Percentiles rank a stretch among this genome's conserved stretches.
phyloP scores from a whole-genome alignment of 108 stramenopile species.

The Asterionellopsis glacialis region DNA sequence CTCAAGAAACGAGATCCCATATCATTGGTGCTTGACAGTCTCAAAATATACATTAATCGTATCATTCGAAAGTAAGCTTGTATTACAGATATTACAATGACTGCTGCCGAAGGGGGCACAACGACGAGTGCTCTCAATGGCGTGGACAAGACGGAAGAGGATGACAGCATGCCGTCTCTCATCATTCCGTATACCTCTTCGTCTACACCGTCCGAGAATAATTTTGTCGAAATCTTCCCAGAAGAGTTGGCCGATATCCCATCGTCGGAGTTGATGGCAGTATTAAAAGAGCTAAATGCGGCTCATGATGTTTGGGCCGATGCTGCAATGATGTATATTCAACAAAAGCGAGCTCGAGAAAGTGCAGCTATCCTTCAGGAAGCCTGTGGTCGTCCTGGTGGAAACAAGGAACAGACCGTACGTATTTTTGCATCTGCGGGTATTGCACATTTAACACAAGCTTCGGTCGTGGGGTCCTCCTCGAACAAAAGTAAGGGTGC shows the following conservation, averaged over 20 bases:
- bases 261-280: slow-evolving; percentile 42
- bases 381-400: slow-evolving; percentile 47
- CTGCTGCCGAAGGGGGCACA: too few species aligned
- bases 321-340: slow-evolving; percentile 63
- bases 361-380: slow-evolving; percentile 55
- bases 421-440: slow-evolving; percentile 67
- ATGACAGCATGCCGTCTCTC: slow-evolving; percentile 27
- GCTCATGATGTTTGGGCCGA: slow-evolving; percentile 53
- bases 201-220: slow-evolving; percentile 21
- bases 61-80: too few species aligned
- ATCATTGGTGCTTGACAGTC: too few species aligned
- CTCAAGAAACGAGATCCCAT: too few species aligned
- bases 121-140: too few species aligned
- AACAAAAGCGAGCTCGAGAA: slow-evolving; percentile 47
- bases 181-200: slow-evolving; percentile 63
- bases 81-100: too few species aligned
- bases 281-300: slow-evolving; percentile 66
- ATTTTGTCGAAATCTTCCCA: slow-evolving; percentile 80
- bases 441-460: slow-evolving; percentile 63
- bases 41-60: too few species aligned
- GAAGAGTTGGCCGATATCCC: slow-evolving; percentile 68
- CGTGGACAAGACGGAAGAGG: neutral
- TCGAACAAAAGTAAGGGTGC: neutral
- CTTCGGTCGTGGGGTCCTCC: slow-evolving; percentile 13
- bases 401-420: slow-evolving; percentile 25